Conservation (phyloP, 495 filamentous ascomycete species). For the Aspergillus mulundensis region DNA sequence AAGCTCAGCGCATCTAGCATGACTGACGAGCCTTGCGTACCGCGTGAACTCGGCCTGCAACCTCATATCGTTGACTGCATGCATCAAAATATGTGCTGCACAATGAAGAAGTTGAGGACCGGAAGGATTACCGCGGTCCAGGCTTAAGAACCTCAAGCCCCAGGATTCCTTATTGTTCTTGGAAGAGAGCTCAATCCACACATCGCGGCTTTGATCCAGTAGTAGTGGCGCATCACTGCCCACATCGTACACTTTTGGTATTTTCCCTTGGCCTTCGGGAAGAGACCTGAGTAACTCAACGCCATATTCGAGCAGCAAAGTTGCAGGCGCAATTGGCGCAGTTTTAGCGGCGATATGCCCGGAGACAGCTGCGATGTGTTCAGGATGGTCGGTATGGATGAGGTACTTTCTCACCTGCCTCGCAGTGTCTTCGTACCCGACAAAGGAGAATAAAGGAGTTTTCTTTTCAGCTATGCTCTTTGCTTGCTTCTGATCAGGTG, state of each 20-base stretch:
- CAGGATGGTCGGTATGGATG: constrained; percentile 42
- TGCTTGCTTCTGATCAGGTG: too few species aligned
- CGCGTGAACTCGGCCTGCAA: constrained; percentile 33
- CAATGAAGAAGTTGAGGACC: constrained; percentile 17
- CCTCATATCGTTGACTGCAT: not conserved
- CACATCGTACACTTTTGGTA: constrained; percentile 35
- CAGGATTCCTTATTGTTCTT: constrained; percentile 19
- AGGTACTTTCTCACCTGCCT: constrained; percentile 35
- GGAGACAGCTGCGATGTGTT: constrained; percentile 34
- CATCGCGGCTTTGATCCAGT: constrained; percentile 30
- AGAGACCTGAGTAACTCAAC: constrained; percentile 47
- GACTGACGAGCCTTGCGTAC: constrained; percentile 39
- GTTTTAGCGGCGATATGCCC: constrained; percentile 45
- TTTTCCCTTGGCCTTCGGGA: constrained; percentile 8
- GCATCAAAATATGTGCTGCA: constrained; percentile 7
- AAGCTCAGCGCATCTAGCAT: constrained; percentile 35
- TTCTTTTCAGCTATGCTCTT: not conserved
- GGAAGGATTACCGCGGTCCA: not conserved
- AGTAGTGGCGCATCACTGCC: constrained; percentile 40
- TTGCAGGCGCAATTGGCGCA: constrained; percentile 46
- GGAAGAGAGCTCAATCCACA: constrained; percentile 35
- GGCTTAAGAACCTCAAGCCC: constrained; percentile 15
- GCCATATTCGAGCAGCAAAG: constrained; percentile 42
- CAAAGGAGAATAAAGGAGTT: constrained; percentile 35
- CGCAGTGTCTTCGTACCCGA: constrained; percentile 38